Evolutionary conservation across 805 yeast genomes (phyloP).

Genomic region (Wickerhamiella australiensis): DNA sequence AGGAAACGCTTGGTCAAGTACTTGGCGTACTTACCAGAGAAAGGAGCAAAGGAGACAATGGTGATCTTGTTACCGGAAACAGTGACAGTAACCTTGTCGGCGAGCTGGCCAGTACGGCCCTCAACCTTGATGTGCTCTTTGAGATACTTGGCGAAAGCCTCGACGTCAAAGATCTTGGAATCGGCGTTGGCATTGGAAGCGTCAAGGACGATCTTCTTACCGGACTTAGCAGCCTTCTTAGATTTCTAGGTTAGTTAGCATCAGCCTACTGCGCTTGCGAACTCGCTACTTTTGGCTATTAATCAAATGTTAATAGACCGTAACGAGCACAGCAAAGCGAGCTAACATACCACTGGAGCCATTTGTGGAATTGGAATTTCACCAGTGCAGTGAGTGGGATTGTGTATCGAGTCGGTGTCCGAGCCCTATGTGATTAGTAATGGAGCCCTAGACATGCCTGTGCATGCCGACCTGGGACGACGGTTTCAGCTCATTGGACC

Average conservation of each 20-base stretch:
- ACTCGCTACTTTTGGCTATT: slow-evolving; percentile 13
- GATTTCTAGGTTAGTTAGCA: slow-evolving; percentile 32
- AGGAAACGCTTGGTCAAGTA: slow-evolving; percentile 99
- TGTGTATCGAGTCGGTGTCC: slow-evolving; percentile 1
- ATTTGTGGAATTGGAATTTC: slow-evolving; percentile 30
- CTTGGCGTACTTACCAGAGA: slow-evolving; percentile 99
- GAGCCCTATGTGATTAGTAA: slow-evolving; percentile 12
- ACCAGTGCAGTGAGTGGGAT: not conserved
- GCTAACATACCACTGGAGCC: slow-evolving; percentile 86
- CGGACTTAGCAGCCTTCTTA: slow-evolving; percentile 65
- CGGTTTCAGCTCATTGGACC: not conserved
- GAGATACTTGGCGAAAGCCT: slow-evolving; percentile 94
- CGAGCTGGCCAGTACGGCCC: slow-evolving; percentile 91
- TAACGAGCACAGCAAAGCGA: slow-evolving; percentile 32
- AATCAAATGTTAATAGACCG: slow-evolving; percentile 6
- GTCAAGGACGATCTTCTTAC: slow-evolving; percentile 80
- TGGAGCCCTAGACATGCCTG: not conserved
- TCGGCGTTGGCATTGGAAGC: slow-evolving; percentile 95
- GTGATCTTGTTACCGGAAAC: slow-evolving; percentile 79
- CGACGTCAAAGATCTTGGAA: slow-evolving; percentile 95
- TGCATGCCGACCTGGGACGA: not conserved
- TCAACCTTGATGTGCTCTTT: slow-evolving; percentile 99
- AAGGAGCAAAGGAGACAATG: slow-evolving; percentile 84
- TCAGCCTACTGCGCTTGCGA: slow-evolving; percentile 60
- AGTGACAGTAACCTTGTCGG: slow-evolving; percentile 82